These are phyloP conservation scores for Camelina hispida DNA, from an alignment of 345 rosid species.

Conservation along the genomic window DNA sequence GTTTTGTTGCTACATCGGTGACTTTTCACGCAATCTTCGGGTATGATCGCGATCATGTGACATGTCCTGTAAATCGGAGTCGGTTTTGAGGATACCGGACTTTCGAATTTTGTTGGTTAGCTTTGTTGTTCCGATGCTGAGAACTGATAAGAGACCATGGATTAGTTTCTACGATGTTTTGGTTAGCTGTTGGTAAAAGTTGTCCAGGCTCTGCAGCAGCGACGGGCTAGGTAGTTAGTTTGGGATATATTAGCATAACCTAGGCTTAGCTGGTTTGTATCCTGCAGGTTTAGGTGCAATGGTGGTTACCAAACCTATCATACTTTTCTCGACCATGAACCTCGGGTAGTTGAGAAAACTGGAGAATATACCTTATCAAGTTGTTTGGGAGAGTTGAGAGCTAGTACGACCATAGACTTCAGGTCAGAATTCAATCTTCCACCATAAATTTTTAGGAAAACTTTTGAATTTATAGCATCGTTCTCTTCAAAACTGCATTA, in stretches of 20 bases:
- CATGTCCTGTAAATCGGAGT: slow-evolving; percentile 18
- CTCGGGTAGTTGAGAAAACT: slow-evolving; percentile 30
- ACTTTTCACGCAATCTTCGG: slow-evolving; percentile 28
- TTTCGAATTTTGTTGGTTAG: slow-evolving; percentile 9
- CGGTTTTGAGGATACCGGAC: not conserved
- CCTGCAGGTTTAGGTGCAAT: slow-evolving; percentile 66
- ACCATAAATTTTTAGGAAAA: slow-evolving; percentile 1
- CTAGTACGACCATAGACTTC: slow-evolving; percentile 44
- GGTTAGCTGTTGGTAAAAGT: not conserved
- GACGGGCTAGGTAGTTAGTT: slow-evolving; percentile 32
- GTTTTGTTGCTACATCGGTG: slow-evolving; percentile 12
- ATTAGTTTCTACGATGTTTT: slow-evolving; percentile 5
- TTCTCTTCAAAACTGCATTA: slow-evolving; percentile 7
- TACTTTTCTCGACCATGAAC: slow-evolving; percentile 24
- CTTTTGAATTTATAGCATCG: slow-evolving; percentile 12
- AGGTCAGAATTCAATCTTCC: slow-evolving; percentile 48
- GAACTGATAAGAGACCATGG: slow-evolving; percentile 26
- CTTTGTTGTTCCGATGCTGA: slow-evolving; percentile 27
- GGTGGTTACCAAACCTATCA: slow-evolving; percentile 40
- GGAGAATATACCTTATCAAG: slow-evolving; percentile 34
- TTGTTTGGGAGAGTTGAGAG: slow-evolving; percentile 48
- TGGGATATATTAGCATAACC: slow-evolving; percentile 43
- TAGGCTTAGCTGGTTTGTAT: slow-evolving; percentile 62
- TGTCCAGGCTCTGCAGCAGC: slow-evolving; percentile 25
- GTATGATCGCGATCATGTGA: slow-evolving; percentile 26